Evolutionary conservation across 2,329 filamentous ascomycete genomes (phyloP).

Genomic region (Phyllachora maydis): DNA sequence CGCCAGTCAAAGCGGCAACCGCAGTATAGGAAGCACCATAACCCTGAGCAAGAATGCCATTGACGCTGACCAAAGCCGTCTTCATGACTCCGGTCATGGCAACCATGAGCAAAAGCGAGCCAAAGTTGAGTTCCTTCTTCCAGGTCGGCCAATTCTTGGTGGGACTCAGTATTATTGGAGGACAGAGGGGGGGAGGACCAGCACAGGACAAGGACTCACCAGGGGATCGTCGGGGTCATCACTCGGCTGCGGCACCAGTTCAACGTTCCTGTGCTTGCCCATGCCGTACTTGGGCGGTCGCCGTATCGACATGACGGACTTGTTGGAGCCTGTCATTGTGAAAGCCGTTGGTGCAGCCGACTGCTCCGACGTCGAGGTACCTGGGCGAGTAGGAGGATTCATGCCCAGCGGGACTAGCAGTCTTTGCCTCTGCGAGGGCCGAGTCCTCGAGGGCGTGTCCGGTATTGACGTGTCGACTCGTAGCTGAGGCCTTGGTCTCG

Average conservation of each 20-base stretch:
- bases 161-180: slow-evolving; percentile 2
- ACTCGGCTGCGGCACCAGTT: slow-evolving; percentile 32
- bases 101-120: slow-evolving; percentile 22
- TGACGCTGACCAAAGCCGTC: slow-evolving; percentile 27
- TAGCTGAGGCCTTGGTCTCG: slow-evolving; percentile 4
- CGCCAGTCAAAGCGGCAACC: slow-evolving; percentile 26
- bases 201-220: slow-evolving; percentile 21
- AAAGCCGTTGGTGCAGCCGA: slow-evolving; percentile 3
- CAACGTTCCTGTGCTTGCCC: slow-evolving; percentile 19
- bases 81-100: slow-evolving; percentile 29
- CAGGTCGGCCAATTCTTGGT: slow-evolving; percentile 31
- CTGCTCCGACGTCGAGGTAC: slow-evolving; percentile 5
- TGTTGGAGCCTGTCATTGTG: slow-evolving; percentile 14
- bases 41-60: slow-evolving; percentile 18
- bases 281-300: slow-evolving; percentile 24
- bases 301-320: slow-evolving; percentile 10
- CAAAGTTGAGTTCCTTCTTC: slow-evolving; percentile 29
- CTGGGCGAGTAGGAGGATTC: slow-evolving; percentile 8
- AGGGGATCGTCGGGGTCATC: slow-evolving; percentile 31
- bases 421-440: too few relatives aligned
- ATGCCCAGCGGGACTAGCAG: slow-evolving; percentile 7
- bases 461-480: too few relatives aligned
- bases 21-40: slow-evolving; percentile 24
- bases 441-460: too few relatives aligned
- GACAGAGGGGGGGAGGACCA: not conserved